phyloP scores from a whole-genome alignment of 2,329 filamentous ascomycete genomes.

The Calonectria hongkongensis region DNA sequence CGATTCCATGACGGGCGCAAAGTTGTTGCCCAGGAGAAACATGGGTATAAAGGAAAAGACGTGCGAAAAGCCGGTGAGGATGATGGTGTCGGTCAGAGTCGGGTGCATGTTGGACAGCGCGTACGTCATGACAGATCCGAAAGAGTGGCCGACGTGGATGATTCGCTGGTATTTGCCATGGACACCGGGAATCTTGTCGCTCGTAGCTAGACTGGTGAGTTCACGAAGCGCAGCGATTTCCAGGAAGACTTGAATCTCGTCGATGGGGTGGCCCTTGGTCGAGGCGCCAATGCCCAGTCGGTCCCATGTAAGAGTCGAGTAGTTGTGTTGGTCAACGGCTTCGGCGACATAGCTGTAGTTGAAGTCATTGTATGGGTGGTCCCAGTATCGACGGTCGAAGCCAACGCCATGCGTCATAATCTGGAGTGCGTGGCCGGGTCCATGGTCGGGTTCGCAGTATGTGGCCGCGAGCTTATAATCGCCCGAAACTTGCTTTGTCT shows the following conservation, averaged over 20 bases:
- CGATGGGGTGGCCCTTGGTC: constrained; percentile 74
- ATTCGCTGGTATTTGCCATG: constrained; percentile 63
- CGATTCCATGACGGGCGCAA: constrained; percentile 64
- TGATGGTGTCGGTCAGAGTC: constrained; percentile 72
- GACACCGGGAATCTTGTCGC: constrained; percentile 66
- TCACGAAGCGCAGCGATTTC: constrained; percentile 75
- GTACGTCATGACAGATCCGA: constrained; percentile 76
- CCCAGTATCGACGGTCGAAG: constrained; percentile 75
- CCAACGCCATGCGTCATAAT: constrained; percentile 65
- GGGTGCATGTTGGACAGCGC: constrained; percentile 72
- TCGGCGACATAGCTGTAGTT: constrained; percentile 78
- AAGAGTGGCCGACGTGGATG: constrained; percentile 79
- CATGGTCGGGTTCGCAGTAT: constrained; percentile 75
- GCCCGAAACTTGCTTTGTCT: constrained; percentile 70
- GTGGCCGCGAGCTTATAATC: constrained; percentile 75
- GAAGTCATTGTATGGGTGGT: constrained; percentile 72
- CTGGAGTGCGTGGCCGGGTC: constrained; percentile 61
- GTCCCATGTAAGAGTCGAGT: constrained; percentile 77
- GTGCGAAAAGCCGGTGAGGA: constrained; percentile 77
- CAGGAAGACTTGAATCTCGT: constrained; percentile 74
- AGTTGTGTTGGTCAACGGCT: constrained; percentile 73
- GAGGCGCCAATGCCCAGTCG: constrained; percentile 77
- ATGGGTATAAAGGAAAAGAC: constrained; percentile 65
- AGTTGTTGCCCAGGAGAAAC: constrained; percentile 68
- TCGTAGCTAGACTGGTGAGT: constrained; percentile 70